Percentiles rank a stretch among this genome's conserved stretches.
Conservation (phyloP, 2,329 filamentous ascomycete species). For the Microsporum ferrugineum region DNA sequence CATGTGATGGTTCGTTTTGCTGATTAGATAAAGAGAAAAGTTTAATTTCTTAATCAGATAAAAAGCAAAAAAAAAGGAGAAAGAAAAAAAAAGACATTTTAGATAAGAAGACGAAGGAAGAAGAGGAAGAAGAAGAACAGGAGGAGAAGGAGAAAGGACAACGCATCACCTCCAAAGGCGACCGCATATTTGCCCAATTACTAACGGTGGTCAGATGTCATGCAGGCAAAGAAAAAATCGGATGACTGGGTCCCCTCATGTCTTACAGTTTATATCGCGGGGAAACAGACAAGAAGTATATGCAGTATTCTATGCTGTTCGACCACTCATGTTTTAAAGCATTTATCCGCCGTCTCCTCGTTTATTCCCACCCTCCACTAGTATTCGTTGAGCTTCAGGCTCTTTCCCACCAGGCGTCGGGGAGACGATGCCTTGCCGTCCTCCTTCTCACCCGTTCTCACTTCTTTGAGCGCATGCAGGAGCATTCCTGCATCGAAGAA, state of each 20-base stretch:
- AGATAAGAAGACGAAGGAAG: background rate
- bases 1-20: background rate
- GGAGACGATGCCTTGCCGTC: conserved; percentile 28
- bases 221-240: background rate
- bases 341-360: background rate
- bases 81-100: background rate
- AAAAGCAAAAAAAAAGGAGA: background rate
- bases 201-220: background rate
- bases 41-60: background rate
- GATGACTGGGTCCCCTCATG: background rate
- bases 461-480: conserved; percentile 68
- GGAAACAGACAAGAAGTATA: background rate
- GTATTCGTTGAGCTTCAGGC: conserved; percentile 38
- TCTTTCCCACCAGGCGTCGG: conserved; percentile 38
- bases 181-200: too few relatives aligned
- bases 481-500: conserved; percentile 98
- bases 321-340: background rate
- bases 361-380: conserved; percentile 16
- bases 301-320: background rate
- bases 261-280: background rate
- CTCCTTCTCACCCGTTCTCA: conserved; percentile 24
- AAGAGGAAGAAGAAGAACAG: background rate
- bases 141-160: background rate
- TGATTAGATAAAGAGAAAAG: background rate
- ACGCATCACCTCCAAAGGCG: background rate